Evolutionary conservation across 2,329 filamentous ascomycete genomes (phyloP), one percentile per base, ranked within the genome.

Genomic region (Diaporthe vexans): DNA sequence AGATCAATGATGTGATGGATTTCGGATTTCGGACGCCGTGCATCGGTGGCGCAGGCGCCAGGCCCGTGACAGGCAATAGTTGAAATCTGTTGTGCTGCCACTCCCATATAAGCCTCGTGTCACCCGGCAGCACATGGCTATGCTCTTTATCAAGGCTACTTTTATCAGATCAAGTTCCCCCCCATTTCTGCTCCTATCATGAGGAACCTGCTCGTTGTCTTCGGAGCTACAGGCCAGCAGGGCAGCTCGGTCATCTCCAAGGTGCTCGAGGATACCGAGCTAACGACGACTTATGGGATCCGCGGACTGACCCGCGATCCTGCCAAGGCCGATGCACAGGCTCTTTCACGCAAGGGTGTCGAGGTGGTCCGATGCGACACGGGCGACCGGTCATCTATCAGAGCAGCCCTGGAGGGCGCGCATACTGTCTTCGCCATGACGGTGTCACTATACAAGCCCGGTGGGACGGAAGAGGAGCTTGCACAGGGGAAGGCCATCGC

Each of bases 401-500:
- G 48, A 35, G 69, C 56, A 26, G 69, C 56, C 15, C 17, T 71
- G n/a, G 79, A 59, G 24, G 83, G 82, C 65, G 82, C 83, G 2
- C 80, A 85, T 74, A 82, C 82, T 37, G 83, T 87, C 75, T 88
- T 77, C 67, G 61, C 61, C 68, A 84, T 78, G 81, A 81, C 72
- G 78, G 83, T 40, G 83, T 85, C 33, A 78, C 82, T 75, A 82
- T 76, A 83, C 81, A 82, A 78, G 78, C 69, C 78, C 35, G 40
- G 76, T 72, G 78, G 70, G 76, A 76, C 77, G 65, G 79, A 85
- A 15, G 76, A 83, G 73, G 82, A 87, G 74, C 75, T 82, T 76
- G 81, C 77, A 75, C 87, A 84, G 80, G 86, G 85, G 76, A 89
- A 83, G 71, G 80, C 81, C 54, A 84, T 88, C 54, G 83, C 86